Evolutionary conservation across 169 alveolate species (phyloP), one percentile per base, ranked within the genome.

Genomic region (Cryptosporidium ubiquitum): DNA sequence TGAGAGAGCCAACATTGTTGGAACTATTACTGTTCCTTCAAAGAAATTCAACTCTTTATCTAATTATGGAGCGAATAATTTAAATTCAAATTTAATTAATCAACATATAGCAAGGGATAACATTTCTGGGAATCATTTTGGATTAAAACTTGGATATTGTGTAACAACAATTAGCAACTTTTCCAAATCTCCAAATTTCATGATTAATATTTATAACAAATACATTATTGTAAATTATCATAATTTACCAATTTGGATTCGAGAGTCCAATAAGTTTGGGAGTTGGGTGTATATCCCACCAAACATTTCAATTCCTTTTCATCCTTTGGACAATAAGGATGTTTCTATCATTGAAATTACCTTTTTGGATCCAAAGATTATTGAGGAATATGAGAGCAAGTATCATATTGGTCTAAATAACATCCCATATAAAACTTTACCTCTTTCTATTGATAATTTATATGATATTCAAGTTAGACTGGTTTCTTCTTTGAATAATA

Each of bases 21-120:
- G 85, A 18, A 55, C 69, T 23, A 58, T 73, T 23, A 73, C 85
- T 5, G 70, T 73, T n/a, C 85, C 85, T 33, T 73, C 85, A 1
- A 55, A 52, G 31, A 55, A 57, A 40, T 35, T 55, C 57, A 49
- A 39, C 35, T 5, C 5, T 31, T 10, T n/a, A 14, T 23, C 40
- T 71, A 9, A 55, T 55, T 20, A 10, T 23, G 57, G 0, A 9
- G 51, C 12, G 1, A 47, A 9, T 51, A 9, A n/a, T 31, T 16
- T 5, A 1, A 33, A n/a, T 51, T 9, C 60, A 14, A 44, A 31
- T 31, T 69, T 35, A 0, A 18, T 16, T 7, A 49, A 57, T 26
- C 69, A 73, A 37, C 14, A 52, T 33, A 29, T 23, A 23, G 9
- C 55, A 33, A 73, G 64, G 20, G 70, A 73, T 37, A 6, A 55